Evolutionary conservation across 257 asterid genomes (phyloP).

Genomic region (Parsonsia alboflavescens): DNA sequence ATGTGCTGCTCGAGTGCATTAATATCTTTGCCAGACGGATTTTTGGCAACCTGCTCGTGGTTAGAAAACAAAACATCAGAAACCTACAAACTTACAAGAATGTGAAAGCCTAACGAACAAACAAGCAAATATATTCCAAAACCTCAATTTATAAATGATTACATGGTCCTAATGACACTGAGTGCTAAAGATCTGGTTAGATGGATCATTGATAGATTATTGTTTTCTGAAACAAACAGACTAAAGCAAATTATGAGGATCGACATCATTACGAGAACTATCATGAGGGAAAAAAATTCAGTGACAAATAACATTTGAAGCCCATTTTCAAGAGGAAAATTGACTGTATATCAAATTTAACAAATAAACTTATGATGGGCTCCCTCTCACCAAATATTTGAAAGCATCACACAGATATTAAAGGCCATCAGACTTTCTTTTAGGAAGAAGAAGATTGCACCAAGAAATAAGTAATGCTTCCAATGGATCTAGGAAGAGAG

Average conservation of each 20-base stretch:
- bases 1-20: constrained; percentile 86
- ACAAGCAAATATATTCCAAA: not conserved
- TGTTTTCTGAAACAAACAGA: not conserved
- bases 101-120: not conserved
- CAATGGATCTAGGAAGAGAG: not conserved
- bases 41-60: constrained; percentile 58
- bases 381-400: not conserved
- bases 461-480: not conserved
- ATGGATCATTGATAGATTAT: not conserved
- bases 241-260: not conserved
- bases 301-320: not conserved
- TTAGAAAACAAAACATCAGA: constrained; percentile 2
- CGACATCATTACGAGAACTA: constrained; percentile 5
- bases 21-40: constrained; percentile 68
- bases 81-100: not conserved
- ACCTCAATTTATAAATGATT: not conserved
- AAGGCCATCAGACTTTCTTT: not conserved
- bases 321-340: not conserved
- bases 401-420: not conserved
- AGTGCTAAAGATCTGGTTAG: too few relatives aligned
- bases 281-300: not conserved
- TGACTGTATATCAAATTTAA: not conserved
- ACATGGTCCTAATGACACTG: not conserved
- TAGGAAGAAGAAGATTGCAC: not conserved
- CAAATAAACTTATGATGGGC: not conserved